A percentile compares a stretch with the other conserved stretches of the same genome.
Evolutionary conservation across 176 grass and related monocot genomes (phyloP).

Genomic region (Aegilops umbellulata): DNA sequence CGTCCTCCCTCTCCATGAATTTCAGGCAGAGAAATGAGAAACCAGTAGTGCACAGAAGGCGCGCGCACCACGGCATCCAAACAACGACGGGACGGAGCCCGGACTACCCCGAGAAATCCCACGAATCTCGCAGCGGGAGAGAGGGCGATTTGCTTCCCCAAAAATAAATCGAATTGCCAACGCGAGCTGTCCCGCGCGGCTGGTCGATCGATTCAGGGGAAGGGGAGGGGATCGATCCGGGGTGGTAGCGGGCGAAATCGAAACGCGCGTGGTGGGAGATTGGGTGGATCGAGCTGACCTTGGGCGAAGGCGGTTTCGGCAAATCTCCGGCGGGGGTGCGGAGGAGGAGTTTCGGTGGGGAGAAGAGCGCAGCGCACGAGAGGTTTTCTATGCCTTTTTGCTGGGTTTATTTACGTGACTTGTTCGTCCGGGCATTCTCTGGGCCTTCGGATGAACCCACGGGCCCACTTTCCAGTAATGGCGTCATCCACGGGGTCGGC

Average conservation of each 20-base stretch:
- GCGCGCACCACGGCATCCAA: neutral
- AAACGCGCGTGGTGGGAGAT: neutral
- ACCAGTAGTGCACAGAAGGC: neutral
- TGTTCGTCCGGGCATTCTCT: neutral
- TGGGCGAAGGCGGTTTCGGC: neutral
- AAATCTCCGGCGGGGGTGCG: neutral
- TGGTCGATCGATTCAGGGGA: neutral
- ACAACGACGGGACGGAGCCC: neutral
- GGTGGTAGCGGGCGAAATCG: neutral
- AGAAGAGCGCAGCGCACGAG: neutral
- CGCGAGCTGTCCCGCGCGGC: neutral
- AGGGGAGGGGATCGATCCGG: neutral
- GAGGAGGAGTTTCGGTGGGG: neutral
- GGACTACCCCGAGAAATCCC: neutral
- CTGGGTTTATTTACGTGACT: constrained; percentile 7
- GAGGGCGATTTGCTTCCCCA: neutral
- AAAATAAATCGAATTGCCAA: neutral
- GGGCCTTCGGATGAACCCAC: neutral
- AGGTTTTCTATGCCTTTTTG: constrained; percentile 16
- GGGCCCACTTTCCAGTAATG: too few species aligned
- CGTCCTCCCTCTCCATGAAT: neutral
- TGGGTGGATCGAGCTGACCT: constrained; percentile 29
- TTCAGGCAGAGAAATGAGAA: neutral
- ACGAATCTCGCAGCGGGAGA: neutral
- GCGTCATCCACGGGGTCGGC: too few species aligned